Evolutionary conservation across 2,329 filamentous ascomycete genomes (phyloP).

Genomic region (Neonectria neomacrospora): DNA sequence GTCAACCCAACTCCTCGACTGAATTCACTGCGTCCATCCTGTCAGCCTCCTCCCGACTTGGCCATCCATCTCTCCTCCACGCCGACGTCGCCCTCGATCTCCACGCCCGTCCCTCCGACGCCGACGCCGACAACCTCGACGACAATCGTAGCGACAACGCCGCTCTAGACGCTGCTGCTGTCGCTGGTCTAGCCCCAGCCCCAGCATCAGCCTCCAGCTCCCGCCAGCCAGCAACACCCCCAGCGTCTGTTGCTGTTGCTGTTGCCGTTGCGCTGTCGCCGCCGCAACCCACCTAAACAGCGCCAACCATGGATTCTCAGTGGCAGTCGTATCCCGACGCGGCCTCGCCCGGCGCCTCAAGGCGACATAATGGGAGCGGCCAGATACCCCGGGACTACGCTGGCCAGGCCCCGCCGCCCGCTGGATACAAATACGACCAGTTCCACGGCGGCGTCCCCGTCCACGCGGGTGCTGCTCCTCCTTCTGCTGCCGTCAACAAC

Average conservation of each 20-base stretch:
- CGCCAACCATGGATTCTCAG: conserved; percentile 62
- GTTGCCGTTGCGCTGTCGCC: conserved; percentile 23
- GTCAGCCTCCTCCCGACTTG: conserved; percentile 30
- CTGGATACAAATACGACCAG: conserved; percentile 74
- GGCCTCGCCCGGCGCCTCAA: conserved; percentile 65
- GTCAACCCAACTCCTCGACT: conserved; percentile 39
- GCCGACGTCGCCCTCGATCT: conserved; percentile 26
- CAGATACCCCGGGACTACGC: conserved; percentile 63
- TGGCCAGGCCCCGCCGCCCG: conserved; percentile 54
- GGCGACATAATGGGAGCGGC: conserved; percentile 68
- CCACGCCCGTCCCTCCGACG: conserved; percentile 29
- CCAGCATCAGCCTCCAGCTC: conserved; percentile 33
- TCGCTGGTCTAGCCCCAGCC: conserved; percentile 21
- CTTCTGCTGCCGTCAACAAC: conserved; percentile 50
- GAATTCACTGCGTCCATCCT: conserved; percentile 39
- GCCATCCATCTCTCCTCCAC: conserved; percentile 30
- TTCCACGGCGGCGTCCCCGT: conserved; percentile 62
- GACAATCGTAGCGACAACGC: conserved; percentile 16
- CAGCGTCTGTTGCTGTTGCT: conserved; percentile 29
- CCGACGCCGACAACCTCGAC: conserved; percentile 24
- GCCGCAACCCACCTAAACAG: conserved; percentile 30
- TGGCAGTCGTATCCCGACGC: conserved; percentile 75
- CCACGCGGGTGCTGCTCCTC: conserved; percentile 39
- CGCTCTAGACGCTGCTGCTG: conserved; percentile 19
- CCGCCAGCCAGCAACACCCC: conserved; percentile 27